Evolutionary conservation across 441 rosid genomes (phyloP), one percentile per base, ranked within the genome.

Genomic region (Capsella rubella): DNA sequence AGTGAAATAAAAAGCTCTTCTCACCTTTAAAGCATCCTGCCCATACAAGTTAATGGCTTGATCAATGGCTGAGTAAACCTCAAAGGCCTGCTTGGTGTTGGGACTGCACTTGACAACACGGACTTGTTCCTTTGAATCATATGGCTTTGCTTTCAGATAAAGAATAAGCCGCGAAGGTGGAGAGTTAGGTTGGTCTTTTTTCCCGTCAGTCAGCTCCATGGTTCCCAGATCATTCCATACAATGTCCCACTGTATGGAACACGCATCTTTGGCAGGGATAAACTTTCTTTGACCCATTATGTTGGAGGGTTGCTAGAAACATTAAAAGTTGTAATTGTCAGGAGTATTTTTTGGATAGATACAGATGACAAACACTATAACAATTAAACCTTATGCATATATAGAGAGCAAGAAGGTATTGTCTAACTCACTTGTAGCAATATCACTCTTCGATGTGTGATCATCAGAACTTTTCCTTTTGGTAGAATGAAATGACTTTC

Each of bases 401-500:
- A 73, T 1, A 73, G 35, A 73, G 21, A 73, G 72, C 8, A 61
- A 67, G 61, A 62, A 56, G 16, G 25, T 29, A 27, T 54, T 31
- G 35, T 47, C 62, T 28, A 58, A 80, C 95, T 80, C 84, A 95
- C 99, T 83, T 93, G 99, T 85, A 95, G 82, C 77, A 89, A 78
- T 83, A 95, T 84, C 18, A 89, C 87, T 83, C 99, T 90, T 7
- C 95, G 83, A 81, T 91, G 99, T 65, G 98, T 95, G 72, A 90
- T 84, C 85, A 87, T 79, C 46, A 89, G 78, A 77, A 88, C 84
- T 81, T 84, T 87, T 63, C 94, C 96, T 80, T 90, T 91, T 1
- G 93, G 97, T 52, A 96, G 92, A 67, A 89, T 68, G 75, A 88
- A 96, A 57, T 96, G 98, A 84, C 88, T 97, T 87, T 96, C 98